These are phyloP conservation scores for Stephanodiscus minutulus DNA, from an alignment of 108 stramenopile genomes.

Conservation along the genomic window DNA sequence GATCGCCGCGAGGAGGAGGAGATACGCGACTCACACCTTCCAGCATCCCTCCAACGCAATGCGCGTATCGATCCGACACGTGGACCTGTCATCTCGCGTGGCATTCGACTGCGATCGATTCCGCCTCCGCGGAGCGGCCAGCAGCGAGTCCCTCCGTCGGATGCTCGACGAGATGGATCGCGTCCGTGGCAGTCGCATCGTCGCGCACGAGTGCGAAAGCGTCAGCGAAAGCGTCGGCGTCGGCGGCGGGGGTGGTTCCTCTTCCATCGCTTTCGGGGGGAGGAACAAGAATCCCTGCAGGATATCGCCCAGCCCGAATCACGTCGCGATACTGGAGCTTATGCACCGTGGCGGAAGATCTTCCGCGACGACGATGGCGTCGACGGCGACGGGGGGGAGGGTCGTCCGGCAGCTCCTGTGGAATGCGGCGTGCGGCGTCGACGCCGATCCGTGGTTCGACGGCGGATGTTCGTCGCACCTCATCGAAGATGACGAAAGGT, in stretches of 20 bases:
- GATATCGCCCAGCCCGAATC: slow-evolving; percentile 35
- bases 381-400: not conserved
- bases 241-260: not conserved
- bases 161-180: slow-evolving; percentile 46
- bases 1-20: no score
- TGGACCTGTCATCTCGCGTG: slow-evolving; percentile 54
- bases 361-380: not conserved
- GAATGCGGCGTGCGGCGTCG: slow-evolving; percentile 52
- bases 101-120: slow-evolving; percentile 57
- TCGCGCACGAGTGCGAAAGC: not conserved
- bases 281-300: slow-evolving; percentile 40
- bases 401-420: slow-evolving; percentile 63
- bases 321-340: slow-evolving; percentile 29
- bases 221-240: not conserved
- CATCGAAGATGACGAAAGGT: slow-evolving; percentile 5
- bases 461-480: slow-evolving; percentile 18
- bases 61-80: slow-evolving; percentile 45
- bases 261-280: no score
- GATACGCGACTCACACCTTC: slow-evolving; percentile 30
- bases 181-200: slow-evolving; percentile 12
- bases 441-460: slow-evolving; percentile 61
- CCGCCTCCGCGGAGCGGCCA: not conserved
- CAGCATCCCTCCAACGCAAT: slow-evolving; percentile 48
- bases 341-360: slow-evolving; percentile 37
- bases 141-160: not conserved